Conservation (phyloP, 208 protist genomes). For the Trypanosoma melophagium region DNA sequence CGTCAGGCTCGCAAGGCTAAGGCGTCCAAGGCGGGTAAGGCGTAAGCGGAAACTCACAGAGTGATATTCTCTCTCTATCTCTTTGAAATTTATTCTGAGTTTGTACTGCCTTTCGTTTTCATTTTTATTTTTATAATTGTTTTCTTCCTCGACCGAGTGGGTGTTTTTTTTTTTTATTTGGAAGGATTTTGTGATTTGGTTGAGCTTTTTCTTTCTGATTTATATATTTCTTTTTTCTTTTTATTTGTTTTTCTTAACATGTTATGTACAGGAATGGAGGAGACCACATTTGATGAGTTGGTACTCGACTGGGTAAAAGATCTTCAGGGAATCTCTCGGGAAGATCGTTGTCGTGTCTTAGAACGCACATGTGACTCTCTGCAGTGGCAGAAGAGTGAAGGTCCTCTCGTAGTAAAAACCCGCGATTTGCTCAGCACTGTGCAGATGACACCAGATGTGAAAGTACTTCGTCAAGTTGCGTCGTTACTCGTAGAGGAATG, state of each 20-base stretch:
- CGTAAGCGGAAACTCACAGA: conserved; percentile 36
- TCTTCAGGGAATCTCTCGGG: conserved; percentile 23
- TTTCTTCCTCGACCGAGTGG: not conserved
- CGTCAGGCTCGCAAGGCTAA: conserved; percentile 67
- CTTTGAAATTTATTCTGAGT: not conserved
- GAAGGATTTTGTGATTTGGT: not conserved
- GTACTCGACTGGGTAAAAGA: conserved; percentile 39
- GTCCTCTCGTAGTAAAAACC: not conserved
- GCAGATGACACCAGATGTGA: not conserved
- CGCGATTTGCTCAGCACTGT: not conserved
- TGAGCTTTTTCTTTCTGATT: not conserved
- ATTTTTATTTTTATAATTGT: conserved; percentile 8
- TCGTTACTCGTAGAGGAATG: not conserved
- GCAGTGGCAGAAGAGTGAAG: not conserved
- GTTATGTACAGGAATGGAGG: conserved; percentile 3
- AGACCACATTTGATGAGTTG: conserved; percentile 32
- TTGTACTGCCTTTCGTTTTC: conserved; percentile 10
- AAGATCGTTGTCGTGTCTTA: conserved; percentile 32
- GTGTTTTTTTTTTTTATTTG: not conserved
- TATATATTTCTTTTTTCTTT: conserved; percentile 21
- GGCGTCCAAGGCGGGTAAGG: conserved; percentile 27
- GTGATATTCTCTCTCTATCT: not conserved
- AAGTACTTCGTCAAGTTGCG: not conserved
- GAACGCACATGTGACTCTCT: not conserved
- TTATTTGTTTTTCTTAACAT: conserved; percentile 9